Base-by-base conservation (phyloP, 306 rosid genomes). In the Acacia acuminata region DNA sequence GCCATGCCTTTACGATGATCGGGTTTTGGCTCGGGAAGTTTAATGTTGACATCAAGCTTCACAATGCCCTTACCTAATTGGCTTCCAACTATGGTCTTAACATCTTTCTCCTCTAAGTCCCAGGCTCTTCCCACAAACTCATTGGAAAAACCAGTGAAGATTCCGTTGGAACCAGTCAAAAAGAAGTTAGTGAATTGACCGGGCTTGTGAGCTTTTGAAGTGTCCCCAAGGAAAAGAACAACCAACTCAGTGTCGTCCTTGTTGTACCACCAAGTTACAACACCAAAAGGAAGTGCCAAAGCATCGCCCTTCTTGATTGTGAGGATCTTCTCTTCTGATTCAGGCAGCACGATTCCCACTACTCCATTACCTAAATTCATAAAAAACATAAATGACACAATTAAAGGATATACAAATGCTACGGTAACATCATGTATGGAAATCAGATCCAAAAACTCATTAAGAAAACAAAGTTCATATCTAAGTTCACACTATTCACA, bases 221-320 rank as follows among this genome's bases (percentile, higher is more conserved):
- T 58, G 15, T 58, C 32, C 22, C 65, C 65, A 58, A 58, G 65
- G 4, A 58, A 58, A 10, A 58, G 65, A 20, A 58, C 65, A 8
- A 58, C 65, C 65, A 58, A n/a, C 30, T 58, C 65, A 0, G 65
- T 58, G 65, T 58, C 65, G 1, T 58, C 65, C 65, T 58, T 58
- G 65, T 58, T 58, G 65, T 58, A 58, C 65, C 65, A 58, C 65
- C 65, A 58, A n/a, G 65, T 58, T 15, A 58, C 65, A n/a, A 58
- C 65, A n/a, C 65, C 65, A 58, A 58, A 58, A 58, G 65, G 65
- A 58, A 58, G 65, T 10, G 65, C 65, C 65, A 58, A n/a, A n/a
- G 65, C 65, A 58, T 58, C 65, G 2, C 30, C 65, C 15, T 58
- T 58, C 32, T 58, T 22, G 32, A 58, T 58, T 8, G 32, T 5